Percentiles rank a stretch among this genome's conserved stretches.
Evolutionary conservation across 805 yeast genomes (phyloP).

Genomic region (Yamadazyma philogaea): DNA sequence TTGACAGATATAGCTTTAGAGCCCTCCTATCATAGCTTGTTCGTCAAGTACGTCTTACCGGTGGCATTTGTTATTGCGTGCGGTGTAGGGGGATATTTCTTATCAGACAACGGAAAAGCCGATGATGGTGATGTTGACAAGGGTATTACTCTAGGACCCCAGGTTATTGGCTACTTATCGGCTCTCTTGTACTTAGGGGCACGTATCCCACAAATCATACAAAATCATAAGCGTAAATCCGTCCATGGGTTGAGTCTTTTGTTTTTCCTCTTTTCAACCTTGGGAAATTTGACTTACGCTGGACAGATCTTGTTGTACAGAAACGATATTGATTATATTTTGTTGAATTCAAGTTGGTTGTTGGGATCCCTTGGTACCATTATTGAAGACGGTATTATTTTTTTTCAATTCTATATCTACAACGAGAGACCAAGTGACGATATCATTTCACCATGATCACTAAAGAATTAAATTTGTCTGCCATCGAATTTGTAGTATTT

Average conservation of each 20-base stretch:
- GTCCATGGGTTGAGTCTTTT: slow-evolving; percentile 83
- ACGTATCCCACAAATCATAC: slow-evolving; percentile 78
- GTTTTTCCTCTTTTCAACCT: slow-evolving; percentile 68
- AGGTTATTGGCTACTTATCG: slow-evolving; percentile 65
- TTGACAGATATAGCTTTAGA: slow-evolving; percentile 49
- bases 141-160: slow-evolving; percentile 51
- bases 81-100: slow-evolving; percentile 58
- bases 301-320: slow-evolving; percentile 67
- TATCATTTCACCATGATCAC: slow-evolving; percentile 2
- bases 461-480: too few relatives aligned
- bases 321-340: slow-evolving; percentile 56
- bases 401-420: slow-evolving; percentile 66
- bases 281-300: slow-evolving; percentile 76
- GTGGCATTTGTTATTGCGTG: slow-evolving; percentile 58
- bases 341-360: slow-evolving; percentile 70
- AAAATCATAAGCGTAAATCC: slow-evolving; percentile 73
- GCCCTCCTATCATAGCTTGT: slow-evolving; percentile 45
- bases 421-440: slow-evolving; percentile 24
- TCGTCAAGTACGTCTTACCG: slow-evolving; percentile 55
- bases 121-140: slow-evolving; percentile 22
- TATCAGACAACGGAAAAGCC: slow-evolving; percentile 30
- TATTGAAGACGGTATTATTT: slow-evolving; percentile 63
- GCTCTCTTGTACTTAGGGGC: slow-evolving; percentile 71
- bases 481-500: too few relatives aligned
- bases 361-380: slow-evolving; percentile 78